Evolutionary conservation across 2,329 filamentous ascomycete species (phyloP), one percentile per base, ranked within the genome.

Genomic region (Beauveria bassiana): DNA sequence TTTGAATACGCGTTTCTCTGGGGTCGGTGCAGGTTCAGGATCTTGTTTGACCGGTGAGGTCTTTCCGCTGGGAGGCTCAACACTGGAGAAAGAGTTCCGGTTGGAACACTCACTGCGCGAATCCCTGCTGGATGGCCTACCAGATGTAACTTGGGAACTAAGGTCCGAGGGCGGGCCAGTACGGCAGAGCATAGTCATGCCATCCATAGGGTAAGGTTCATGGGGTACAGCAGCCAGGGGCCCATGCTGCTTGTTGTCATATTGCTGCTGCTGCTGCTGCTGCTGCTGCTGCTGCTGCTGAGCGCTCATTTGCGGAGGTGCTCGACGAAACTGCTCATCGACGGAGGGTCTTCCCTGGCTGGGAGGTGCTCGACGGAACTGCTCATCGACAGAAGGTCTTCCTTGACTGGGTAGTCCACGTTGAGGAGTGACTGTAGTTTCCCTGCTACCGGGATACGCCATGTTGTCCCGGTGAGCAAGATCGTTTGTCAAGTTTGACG

Each of bases 111-210:
- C 93, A 74, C 93, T 98, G 67, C 90, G 87, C 54, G 91, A 95
- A 69, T 96, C 93, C 66, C 90, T 86, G 72, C 91, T 96, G 16
- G 88, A 88, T 52, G 92, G 91, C 51, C 92, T 84, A 55, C 84
- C 86, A 26, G 86, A 86, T 24, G 82, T 81, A 28, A 77, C 70
- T 28, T 78, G 74, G 5, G 77, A 78, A 64, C 74, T 75, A 42
- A 73, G 74, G 81, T 92, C 74, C 76, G 84, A 75, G 18, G 71
- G 69, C 45, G 87, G 83, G 4, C 86, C 89, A 45, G 90, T 87
- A 63, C 92, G 86, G 74, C 93, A 98, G 65, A 97, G 88, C 85
- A 98, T 96, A 0, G 93, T 97, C 92, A 98, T 98, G 5, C 93
- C 93, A 71, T 98, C 93, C 73, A 89, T 85, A 0, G 93, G 93